Base-by-base conservation (phyloP, 2,329 filamentous ascomycete species). In the Gnomoniopsis sp. region DNA sequence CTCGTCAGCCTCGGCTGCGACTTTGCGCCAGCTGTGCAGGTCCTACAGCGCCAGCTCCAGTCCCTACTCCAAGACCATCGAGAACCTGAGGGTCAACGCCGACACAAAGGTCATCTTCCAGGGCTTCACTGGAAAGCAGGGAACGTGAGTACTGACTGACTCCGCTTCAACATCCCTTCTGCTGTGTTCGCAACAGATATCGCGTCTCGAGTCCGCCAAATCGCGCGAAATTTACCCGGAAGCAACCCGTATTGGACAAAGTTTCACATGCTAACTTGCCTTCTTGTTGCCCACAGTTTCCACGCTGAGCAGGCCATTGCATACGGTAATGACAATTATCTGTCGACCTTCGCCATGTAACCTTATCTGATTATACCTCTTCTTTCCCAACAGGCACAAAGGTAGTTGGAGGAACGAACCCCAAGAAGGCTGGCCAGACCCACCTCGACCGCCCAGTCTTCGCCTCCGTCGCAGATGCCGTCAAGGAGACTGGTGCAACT, bases 301-400 rank as follows among this genome's bases (percentile, higher is more conserved):
- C 95, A 99, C 77, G 95, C 95, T 66, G 85, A 91, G 75, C 93
- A 97, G 81, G 95, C 95, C 67, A 97, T 99, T 77, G 95, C 96
- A 77, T 99, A 99, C 79, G 95, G 91, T 96, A 90, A 68, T 53
- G 55, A 53, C 54, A n/a, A 41, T 26, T 6, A 11, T 46, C 43
- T 30, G 6, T 30, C 44, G 34, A 43, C 19, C 33, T 17, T 23
- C 11, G 17, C 48, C 23, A 36, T 23, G 11, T 49, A 38, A 30
- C 46, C 41, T 14, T 34, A 21, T 62, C 62, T 58, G 58, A 61
- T 58, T 23, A 58, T 17, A 19, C 22, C 36, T 6, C 19, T 23
- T 61, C 51, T 38, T 55, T 43, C 46, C n/a, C n/a, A n/a, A 47
- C 65, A 96, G 91, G 93, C 75, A 99, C 95, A 70, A 93, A 96